phyloP scores from a whole-genome alignment of 805 yeast genomes.

The Wickerhamomyces sydowiorum region DNA sequence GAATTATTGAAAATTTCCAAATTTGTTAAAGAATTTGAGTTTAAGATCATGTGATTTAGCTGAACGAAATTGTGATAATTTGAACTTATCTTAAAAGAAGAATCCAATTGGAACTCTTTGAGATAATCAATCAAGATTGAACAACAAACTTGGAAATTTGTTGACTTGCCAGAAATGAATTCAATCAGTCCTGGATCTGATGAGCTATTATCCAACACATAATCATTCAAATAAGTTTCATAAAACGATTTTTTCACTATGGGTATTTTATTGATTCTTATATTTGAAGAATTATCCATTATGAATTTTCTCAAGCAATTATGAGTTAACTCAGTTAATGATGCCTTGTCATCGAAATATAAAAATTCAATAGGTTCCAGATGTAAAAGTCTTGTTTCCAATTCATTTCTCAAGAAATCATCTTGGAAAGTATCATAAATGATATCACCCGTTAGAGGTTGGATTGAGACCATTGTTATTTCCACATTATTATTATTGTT shows the following conservation, averaged over 20 bases:
- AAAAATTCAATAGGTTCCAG: slow-evolving; percentile 75
- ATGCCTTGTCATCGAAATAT: slow-evolving; percentile 35
- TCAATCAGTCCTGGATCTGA: slow-evolving; percentile 17
- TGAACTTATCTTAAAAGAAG: slow-evolving; percentile 44
- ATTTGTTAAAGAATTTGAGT: slow-evolving; percentile 60
- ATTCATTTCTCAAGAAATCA: slow-evolving; percentile 44
- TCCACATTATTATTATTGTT: slow-evolving; percentile 3
- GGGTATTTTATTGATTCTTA: slow-evolving; percentile 13
- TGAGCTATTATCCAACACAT: slow-evolving; percentile 2
- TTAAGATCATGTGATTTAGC: slow-evolving; percentile 45
- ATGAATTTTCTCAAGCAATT: slow-evolving; percentile 6
- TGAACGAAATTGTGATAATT: slow-evolving; percentile 49
- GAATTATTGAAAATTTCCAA: slow-evolving; percentile 70
- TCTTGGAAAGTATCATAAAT: slow-evolving; percentile 69
- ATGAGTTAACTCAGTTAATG: slow-evolving; percentile 27
- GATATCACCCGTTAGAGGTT: slow-evolving; percentile 72
- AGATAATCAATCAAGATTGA: slow-evolving; percentile 48
- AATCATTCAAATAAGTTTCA: slow-evolving; percentile 10
- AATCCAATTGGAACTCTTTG: slow-evolving; percentile 54
- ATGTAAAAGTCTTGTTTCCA: slow-evolving; percentile 71
- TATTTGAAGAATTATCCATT: slow-evolving; percentile 1
- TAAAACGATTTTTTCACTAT: slow-evolving; percentile 8
- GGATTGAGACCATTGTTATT: slow-evolving; percentile 53
- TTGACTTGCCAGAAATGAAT: slow-evolving; percentile 18
- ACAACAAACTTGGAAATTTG: slow-evolving; percentile 32